Base-by-base conservation (phyloP, 441 rosid species). In the Rhodomyrtus psidioides region DNA sequence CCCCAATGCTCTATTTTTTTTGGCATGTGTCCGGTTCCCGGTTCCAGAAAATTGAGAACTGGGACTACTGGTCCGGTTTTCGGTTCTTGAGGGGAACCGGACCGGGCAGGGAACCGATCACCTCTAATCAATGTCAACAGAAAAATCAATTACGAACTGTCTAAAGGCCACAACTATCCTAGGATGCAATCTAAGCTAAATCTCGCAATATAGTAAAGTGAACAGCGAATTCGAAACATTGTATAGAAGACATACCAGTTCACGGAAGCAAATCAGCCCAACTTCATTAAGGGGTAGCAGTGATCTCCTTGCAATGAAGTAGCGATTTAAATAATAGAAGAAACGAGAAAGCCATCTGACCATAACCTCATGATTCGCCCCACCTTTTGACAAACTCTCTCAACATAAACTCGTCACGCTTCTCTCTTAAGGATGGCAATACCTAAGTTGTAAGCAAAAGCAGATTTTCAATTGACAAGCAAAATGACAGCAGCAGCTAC, bases 321-420 rank as follows among this genome's bases (percentile, higher is more conserved):
- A 94, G 55, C 98, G 96, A 87, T 97, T 99, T 60, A 96, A 95
- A 87, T 97, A 97, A 88, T 91, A 81, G 89, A 97, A 97, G 92
- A 95, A 93, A n/a, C 94, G 95, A 46, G 97, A 95, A 83, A 97
- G 90, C 99, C 98, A 95, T 89, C 95, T 89, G 53, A 95, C 98
- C 98, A 96, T 94, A 54, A 95, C 89, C 93, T 96, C 95, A 89
- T 97, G 98, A 91, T 95, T 96, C 34, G 87, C 84, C 99, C 99
- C 98, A 97, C 87, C 98, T 94, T 82, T 86, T 91, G 84, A 94
- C 98, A 81, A 97, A 91, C 91, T 97, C 99, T 86, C 96, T 92
- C 89, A 97, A 90, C 97, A 96, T 92, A 83, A 90, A 96, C 70
- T 96, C 99, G 75, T 93, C 97, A 88, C 95, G 99, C 91, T 95